phyloP scores from a whole-genome alignment of 208 protist genomes.

The Trypanosoma scelopori region DNA sequence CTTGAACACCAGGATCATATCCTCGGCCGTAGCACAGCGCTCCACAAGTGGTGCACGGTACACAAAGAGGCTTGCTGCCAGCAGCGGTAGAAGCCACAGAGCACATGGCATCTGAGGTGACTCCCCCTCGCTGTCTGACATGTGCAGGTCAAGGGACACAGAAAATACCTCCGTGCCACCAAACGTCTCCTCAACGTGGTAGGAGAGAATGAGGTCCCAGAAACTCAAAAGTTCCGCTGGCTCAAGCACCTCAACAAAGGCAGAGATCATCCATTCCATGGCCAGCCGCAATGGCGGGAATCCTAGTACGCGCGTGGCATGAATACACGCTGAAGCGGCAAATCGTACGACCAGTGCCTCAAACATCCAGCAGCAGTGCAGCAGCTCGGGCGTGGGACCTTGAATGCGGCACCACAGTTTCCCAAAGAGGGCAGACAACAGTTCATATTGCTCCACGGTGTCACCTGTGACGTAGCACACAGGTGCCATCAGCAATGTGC shows the following conservation, averaged over 20 bases:
- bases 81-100: slow-evolving; percentile 74
- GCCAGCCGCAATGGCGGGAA: slow-evolving; percentile 65
- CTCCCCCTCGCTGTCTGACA: not conserved
- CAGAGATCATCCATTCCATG: slow-evolving; percentile 81
- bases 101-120: slow-evolving; percentile 40
- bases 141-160: slow-evolving; percentile 6
- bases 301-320: slow-evolving; percentile 58
- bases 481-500: slow-evolving; percentile 64
- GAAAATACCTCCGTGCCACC: slow-evolving; percentile 45
- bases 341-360: slow-evolving; percentile 61
- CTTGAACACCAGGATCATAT: slow-evolving; percentile 68
- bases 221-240: slow-evolving; percentile 70
- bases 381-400: slow-evolving; percentile 81
- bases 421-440: slow-evolving; percentile 59
- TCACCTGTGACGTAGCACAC: slow-evolving; percentile 84
- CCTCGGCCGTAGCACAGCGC: slow-evolving; percentile 44
- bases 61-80: slow-evolving; percentile 81
- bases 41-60: slow-evolving; percentile 77
- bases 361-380: slow-evolving; percentile 81
- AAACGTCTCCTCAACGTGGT: slow-evolving; percentile 73
- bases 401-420: slow-evolving; percentile 84
- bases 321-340: slow-evolving; percentile 62
- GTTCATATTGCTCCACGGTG: slow-evolving; percentile 81
- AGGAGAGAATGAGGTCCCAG: slow-evolving; percentile 83
- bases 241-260: slow-evolving; percentile 76